phyloP scores from a whole-genome alignment of 805 yeast species.

The Candida oleophila region DNA sequence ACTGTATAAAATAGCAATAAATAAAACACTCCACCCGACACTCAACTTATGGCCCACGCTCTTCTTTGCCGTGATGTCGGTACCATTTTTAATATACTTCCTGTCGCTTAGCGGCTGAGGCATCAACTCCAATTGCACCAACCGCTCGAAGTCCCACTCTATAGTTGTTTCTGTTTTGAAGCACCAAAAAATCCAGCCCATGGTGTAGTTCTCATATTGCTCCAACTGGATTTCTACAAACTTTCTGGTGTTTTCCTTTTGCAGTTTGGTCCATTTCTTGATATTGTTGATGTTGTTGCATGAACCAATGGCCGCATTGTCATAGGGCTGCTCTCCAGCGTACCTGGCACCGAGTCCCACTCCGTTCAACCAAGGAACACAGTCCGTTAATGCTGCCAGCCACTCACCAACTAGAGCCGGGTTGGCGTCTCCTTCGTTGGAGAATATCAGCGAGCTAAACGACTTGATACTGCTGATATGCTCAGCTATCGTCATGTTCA shows the following conservation, averaged over 20 bases:
- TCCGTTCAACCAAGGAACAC: slow-evolving; percentile 69
- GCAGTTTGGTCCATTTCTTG: slow-evolving; percentile 41
- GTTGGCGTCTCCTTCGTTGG: slow-evolving; percentile 33
- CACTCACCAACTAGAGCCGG: slow-evolving; percentile 68
- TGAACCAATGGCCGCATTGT: slow-evolving; percentile 30
- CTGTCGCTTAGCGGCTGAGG: slow-evolving; percentile 56
- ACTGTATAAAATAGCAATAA: not conserved
- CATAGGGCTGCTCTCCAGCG: slow-evolving; percentile 44
- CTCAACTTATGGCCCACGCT: not conserved
- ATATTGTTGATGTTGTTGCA: slow-evolving; percentile 43
- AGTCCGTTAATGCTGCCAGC: slow-evolving; percentile 71
- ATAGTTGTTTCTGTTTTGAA: slow-evolving; percentile 64
- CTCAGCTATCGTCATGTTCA: slow-evolving; percentile 27
- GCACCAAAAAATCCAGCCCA: slow-evolving; percentile 73
- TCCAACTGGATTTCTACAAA: slow-evolving; percentile 63
- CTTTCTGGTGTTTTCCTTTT: slow-evolving; percentile 46
- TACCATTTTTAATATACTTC: slow-evolving; percentile 32
- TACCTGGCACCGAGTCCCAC: slow-evolving; percentile 66
- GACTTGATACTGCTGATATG: slow-evolving; percentile 30
- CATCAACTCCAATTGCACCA: slow-evolving; percentile 51
- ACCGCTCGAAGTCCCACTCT: slow-evolving; percentile 63
- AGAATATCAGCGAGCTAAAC: slow-evolving; percentile 29
- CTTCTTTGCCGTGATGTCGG: slow-evolving; percentile 22
- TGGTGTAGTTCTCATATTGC: slow-evolving; percentile 41
- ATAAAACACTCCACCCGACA: not conserved